A percentile compares a stretch with the other conserved stretches of the same genome.
These are phyloP conservation scores for Maudiozyma saulgeensis DNA, from an alignment of 805 yeast genomes.

Conservation along the genomic window DNA sequence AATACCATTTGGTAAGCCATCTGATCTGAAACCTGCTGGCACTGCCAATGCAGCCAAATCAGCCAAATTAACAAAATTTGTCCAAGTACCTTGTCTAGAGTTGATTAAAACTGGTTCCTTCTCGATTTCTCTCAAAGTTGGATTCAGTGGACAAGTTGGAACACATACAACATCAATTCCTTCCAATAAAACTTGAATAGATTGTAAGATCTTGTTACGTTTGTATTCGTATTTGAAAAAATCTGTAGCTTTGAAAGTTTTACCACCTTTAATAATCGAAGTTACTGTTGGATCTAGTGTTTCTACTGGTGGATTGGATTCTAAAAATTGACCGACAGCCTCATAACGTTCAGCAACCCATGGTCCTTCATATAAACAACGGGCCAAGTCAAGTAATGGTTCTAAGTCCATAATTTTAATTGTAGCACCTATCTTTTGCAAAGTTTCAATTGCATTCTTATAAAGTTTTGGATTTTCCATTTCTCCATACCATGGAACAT, in stretches of 20 bases:
- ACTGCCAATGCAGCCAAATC: conserved; percentile 86
- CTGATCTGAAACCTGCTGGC: conserved; percentile 81
- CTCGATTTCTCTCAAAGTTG: conserved; percentile 63
- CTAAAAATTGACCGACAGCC: conserved; percentile 66
- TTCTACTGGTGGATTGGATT: conserved; percentile 56
- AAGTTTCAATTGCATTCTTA: conserved; percentile 46
- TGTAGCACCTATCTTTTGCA: conserved; percentile 47
- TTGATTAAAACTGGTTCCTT: conserved; percentile 75
- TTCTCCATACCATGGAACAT: conserved; percentile 75
- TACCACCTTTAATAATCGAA: conserved; percentile 69
- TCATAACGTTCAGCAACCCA: conserved; percentile 96
- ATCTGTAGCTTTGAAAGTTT: conserved; percentile 68
- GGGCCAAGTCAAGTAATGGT: conserved; percentile 71
- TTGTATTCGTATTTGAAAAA: conserved; percentile 80
- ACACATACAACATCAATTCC: conserved; percentile 70
- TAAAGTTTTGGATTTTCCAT: conserved; percentile 63
- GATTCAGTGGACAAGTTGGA: conserved; percentile 92
- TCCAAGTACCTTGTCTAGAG: conserved; percentile 95
- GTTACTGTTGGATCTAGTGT: conserved; percentile 79
- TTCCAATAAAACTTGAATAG: conserved; percentile 44
- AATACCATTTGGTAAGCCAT: conserved; percentile 85
- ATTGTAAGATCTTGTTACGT: conserved; percentile 69
- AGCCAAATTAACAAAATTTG: conserved; percentile 90
- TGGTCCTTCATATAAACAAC: conserved; percentile 90
- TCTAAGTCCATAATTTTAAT: conserved; percentile 60